phyloP scores from a whole-genome alignment of 345 rosid genomes.

The Gossypium anomalum region DNA sequence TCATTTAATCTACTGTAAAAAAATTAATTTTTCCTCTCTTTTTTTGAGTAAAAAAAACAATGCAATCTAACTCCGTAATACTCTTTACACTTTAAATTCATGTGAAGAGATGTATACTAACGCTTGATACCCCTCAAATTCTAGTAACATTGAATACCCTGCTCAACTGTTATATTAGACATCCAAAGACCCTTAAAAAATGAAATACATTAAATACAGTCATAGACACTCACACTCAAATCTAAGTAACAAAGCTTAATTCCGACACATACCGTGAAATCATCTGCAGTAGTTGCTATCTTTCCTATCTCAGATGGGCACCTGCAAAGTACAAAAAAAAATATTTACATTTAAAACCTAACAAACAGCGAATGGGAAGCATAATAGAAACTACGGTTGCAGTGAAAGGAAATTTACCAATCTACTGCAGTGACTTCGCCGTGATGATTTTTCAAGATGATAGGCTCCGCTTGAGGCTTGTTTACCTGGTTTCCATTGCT shows the following conservation, averaged over 20 bases:
- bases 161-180: too few species aligned
- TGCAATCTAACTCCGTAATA: too few species aligned
- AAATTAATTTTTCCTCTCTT: too few species aligned
- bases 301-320: conserved; percentile 54
- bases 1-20: too few species aligned
- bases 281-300: conserved; percentile 81
- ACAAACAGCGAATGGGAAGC: not conserved
- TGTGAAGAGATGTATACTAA: too few species aligned
- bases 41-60: too few species aligned
- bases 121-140: too few species aligned
- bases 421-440: conserved; percentile 90
- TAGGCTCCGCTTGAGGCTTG: conserved; percentile 58
- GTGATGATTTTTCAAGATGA: conserved; percentile 55
- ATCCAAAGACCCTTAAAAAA: too few species aligned
- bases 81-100: too few species aligned
- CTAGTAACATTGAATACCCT: too few species aligned
- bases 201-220: too few species aligned
- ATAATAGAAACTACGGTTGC: not conserved
- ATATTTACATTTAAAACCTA: not conserved
- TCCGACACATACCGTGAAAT: conserved; percentile 50
- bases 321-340: conserved; percentile 37
- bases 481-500: conserved; percentile 48
- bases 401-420: conserved; percentile 47
- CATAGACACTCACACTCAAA: not conserved
- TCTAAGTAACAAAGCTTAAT: not conserved